Conservation (phyloP, 2,329 filamentous ascomycete genomes). For the Fusarium burgessii region DNA sequence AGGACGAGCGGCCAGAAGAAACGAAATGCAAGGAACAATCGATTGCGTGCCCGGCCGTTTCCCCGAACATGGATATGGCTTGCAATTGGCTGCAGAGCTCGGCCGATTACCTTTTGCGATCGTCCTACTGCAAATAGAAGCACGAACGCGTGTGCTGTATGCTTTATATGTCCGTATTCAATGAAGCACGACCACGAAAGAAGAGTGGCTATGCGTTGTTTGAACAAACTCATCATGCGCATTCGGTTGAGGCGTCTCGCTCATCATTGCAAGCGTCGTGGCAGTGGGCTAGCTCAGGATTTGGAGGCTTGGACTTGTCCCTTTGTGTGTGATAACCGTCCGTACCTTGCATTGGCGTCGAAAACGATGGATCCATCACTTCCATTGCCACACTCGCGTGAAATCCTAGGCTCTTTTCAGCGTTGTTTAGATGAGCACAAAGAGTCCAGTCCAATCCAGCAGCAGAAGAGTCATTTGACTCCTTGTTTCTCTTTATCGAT, state of each 20-base stretch:
- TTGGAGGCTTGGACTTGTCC: conserved; percentile 14
- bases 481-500: conserved; percentile 29
- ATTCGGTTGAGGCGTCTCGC: conserved; percentile 32
- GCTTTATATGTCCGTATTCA: conserved; percentile 7
- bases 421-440: conserved; percentile 26
- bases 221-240: conserved; percentile 23
- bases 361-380: conserved; percentile 4
- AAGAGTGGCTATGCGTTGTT: conserved; percentile 16
- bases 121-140: conserved; percentile 27
- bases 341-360: conserved; percentile 43
- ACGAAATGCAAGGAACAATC: conserved; percentile 33
- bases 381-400: conserved; percentile 26
- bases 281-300: conserved; percentile 18
- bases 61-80: conserved; percentile 31
- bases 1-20: conserved; percentile 24
- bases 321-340: conserved; percentile 32
- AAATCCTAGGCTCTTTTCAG: conserved; percentile 31
- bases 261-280: conserved; percentile 34
- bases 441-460: conserved; percentile 37
- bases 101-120: conserved; percentile 29
- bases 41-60: conserved; percentile 34
- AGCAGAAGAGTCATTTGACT: background rate
- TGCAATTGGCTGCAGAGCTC: conserved; percentile 15
- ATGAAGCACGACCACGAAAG: background rate
- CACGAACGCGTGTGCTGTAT: conserved; percentile 19